Base-by-base conservation (phyloP, 2,329 filamentous ascomycete genomes). In the Davidsoniella eucalypti region DNA sequence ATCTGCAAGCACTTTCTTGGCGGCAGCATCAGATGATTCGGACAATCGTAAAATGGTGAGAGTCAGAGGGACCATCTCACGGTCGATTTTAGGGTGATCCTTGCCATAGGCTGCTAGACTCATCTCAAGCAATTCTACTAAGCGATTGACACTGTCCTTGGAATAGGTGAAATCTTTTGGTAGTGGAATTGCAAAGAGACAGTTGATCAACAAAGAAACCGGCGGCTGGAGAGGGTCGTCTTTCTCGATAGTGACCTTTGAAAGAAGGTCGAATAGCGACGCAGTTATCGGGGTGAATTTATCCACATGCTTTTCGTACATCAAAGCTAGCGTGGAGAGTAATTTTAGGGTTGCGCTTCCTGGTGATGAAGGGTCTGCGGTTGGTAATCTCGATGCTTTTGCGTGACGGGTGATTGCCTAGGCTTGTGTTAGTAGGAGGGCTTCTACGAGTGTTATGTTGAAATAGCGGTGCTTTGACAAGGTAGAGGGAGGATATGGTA, bases 1-100 rank as follows among this genome's bases (percentile, higher is more conserved):
- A 44, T 67, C 65, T 54, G 80, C 76, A 66, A 95, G 78, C 46
- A 71, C 70, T 50, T 70, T 64, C 55, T 80, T 74, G 37, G 52
- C 52, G 8, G 44, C 14, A n/a, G 42, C 45, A 21, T 51, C 52
- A 2, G 48, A 44, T 5, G 54, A 52, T 33, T 56, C 51, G 10
- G 53, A 45, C n/a, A 54, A 37, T n/a, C 51, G 49, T 2, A 53
- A 48, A 29, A 56, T 51, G 2, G 51, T 52, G 37, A 56, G 44
- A 23, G 52, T 49, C 2, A 54, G 43, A 23, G 52, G 52, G 10
- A 54, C 40, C 23, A 46, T 38, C 41, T 54, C 48, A 9, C 40
- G 33, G 41, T 54, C 49, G 3, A 54, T 38, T 14, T 51, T 54
- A n/a, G 26, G 33, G 29, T 51, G 40, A 40, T 54, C 49, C 36